These are phyloP conservation scores for Cyclotella cryptica DNA, from an alignment of 108 stramenopile species.

Conservation along the genomic window DNA sequence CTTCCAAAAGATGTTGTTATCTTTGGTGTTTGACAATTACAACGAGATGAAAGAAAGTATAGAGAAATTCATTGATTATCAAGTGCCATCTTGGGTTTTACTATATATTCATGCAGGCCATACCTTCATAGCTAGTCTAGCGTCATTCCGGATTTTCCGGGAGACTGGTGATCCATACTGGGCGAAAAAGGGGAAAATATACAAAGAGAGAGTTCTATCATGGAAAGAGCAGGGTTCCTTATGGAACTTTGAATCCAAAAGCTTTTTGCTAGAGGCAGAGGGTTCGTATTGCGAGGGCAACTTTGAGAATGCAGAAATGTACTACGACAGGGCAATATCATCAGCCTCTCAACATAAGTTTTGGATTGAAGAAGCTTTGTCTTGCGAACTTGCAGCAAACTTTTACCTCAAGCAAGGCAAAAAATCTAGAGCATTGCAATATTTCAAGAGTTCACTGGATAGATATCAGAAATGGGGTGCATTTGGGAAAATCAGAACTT, in stretches of 20 bases:
- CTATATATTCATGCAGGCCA: neutral
- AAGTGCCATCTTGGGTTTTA: neutral
- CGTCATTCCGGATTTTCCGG: constrained; percentile 4
- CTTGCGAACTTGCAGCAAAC: constrained; percentile 25
- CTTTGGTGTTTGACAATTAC: neutral
- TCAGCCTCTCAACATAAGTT: constrained; percentile 12
- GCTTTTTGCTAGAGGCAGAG: constrained; percentile 23
- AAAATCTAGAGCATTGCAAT: constrained; percentile 2
- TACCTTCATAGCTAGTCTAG: neutral
- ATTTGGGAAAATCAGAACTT: neutral
- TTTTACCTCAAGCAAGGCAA: constrained; percentile 18
- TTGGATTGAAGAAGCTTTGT: constrained; percentile 18
- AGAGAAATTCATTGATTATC: neutral
- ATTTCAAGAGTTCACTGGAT: constrained; percentile 12
- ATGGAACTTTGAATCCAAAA: constrained; percentile 31
- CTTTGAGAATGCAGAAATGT: neutral
- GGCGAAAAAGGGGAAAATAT: neutral
- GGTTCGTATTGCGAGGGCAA: constrained; percentile 7
- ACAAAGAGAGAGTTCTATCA: neutral
- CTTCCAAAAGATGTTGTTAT: neutral
- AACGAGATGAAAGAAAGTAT: neutral
- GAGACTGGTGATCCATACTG: neutral
- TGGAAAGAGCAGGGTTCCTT: constrained; percentile 7
- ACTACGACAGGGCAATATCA: constrained; percentile 27
- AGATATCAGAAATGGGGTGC: constrained; percentile 25